Conservation (phyloP, 495 filamentous ascomycete genomes). For the Staphylotrichum longicolle region DNA sequence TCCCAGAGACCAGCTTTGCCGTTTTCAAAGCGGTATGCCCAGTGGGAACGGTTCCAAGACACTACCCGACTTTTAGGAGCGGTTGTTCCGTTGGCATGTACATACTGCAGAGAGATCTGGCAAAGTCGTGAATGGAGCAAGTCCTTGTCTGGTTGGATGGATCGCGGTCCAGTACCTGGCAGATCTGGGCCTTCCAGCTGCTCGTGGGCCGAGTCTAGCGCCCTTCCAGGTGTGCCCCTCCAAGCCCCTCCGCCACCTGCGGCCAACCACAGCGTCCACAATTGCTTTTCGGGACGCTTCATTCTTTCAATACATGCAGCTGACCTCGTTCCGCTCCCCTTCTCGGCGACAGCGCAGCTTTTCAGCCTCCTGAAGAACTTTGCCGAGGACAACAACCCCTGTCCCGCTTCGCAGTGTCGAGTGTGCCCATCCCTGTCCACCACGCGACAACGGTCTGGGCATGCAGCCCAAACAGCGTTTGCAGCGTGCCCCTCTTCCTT, state of each 20-base stretch:
- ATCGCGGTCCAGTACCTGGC: too few relatives aligned
- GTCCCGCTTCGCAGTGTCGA: conserved; percentile 19
- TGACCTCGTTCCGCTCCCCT: not conserved
- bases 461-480: conserved; percentile 11
- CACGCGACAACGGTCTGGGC: conserved; percentile 29
- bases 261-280: not conserved
- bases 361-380: not conserved
- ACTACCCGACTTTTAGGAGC: too few relatives aligned
- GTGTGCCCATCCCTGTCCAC: conserved; percentile 29
- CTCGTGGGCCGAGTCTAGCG: conserved; percentile 2
- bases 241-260: not conserved
- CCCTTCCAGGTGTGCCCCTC: not conserved
- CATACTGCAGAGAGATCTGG: too few relatives aligned
- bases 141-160: too few relatives aligned
- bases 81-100: too few relatives aligned
- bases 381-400: conserved; percentile 16
- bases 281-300: not conserved
- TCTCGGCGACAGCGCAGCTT: not conserved
- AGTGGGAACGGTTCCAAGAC: too few relatives aligned
- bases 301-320: conserved; percentile 2
- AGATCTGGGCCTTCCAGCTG: not conserved
- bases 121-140: too few relatives aligned
- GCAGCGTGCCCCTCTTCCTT: conserved; percentile 5
- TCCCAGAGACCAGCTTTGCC: too few relatives aligned
- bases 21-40: too few relatives aligned